These are phyloP conservation scores for Pestalotiopsis sp. DNA, from an alignment of 2,329 filamentous ascomycete genomes.

Conservation along the genomic window DNA sequence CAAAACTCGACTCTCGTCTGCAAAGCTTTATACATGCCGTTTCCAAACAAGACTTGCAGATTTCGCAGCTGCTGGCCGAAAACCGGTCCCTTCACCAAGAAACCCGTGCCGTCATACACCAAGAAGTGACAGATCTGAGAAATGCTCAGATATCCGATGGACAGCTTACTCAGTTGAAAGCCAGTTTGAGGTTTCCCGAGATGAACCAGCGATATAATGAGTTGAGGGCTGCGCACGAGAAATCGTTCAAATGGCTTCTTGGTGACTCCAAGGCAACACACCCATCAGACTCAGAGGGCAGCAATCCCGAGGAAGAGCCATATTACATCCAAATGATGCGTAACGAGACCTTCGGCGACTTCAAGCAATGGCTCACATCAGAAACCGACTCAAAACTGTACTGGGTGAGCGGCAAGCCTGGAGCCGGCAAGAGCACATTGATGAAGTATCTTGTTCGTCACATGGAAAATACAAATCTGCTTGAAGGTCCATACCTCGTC, in stretches of 20 bases:
- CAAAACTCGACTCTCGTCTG: background rate
- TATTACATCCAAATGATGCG: background rate
- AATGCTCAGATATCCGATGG: background rate
- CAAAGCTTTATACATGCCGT: background rate
- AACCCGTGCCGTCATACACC: background rate
- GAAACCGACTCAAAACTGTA: background rate
- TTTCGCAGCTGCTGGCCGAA: background rate
- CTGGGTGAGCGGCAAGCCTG: background rate
- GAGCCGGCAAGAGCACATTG: background rate
- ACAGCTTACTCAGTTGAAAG: background rate
- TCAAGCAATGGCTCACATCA: background rate
- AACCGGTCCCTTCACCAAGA: background rate
- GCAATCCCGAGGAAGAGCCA: too few relatives aligned
- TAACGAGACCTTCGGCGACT: background rate
- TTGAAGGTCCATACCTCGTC: background rate
- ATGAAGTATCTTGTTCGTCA: background rate
- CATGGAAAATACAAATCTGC: background rate
- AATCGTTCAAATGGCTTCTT: background rate
- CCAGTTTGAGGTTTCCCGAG: background rate
- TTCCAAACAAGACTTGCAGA: background rate
- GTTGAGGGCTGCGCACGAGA: background rate
- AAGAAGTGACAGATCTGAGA: background rate
- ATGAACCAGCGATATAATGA: background rate
- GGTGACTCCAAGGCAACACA: fast-evolving
- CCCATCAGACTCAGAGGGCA: fast-evolving